A percentile compares a stretch with the other conserved stretches of the same genome.
These are phyloP conservation scores for Schizophyllum amplum DNA, from an alignment of 1,284 basidiomycete genomes.

Conservation along the genomic window DNA sequence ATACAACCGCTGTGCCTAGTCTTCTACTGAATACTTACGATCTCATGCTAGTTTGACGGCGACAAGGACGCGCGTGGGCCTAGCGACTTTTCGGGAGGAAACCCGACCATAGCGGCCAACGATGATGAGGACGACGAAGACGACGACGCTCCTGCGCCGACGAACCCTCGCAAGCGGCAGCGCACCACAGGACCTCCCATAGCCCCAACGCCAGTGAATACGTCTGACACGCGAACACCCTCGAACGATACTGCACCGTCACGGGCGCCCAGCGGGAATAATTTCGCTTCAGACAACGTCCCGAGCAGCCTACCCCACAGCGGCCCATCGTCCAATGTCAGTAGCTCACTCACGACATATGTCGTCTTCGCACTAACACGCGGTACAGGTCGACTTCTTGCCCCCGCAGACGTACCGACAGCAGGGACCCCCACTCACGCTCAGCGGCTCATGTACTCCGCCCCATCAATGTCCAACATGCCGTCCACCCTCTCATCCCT, in stretches of 20 bases:
- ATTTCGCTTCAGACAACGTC: neutral
- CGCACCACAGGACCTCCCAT: neutral
- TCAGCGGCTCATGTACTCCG: neutral
- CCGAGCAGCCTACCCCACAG: too few species aligned
- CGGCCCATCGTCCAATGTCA: neutral
- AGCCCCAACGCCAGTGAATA: neutral
- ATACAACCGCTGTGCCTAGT: neutral
- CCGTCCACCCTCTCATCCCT: neutral
- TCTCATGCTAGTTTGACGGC: conserved; percentile 36
- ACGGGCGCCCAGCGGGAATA: neutral
- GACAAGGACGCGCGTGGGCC: conserved; percentile 39
- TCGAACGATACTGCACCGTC: neutral
- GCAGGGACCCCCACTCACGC: neutral
- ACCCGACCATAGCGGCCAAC: conserved; percentile 20
- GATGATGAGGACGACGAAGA: conserved; percentile 32
- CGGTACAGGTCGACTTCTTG: neutral
- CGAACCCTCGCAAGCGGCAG: neutral
- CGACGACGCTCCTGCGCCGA: conserved; percentile 23
- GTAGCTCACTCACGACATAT: too few species aligned
- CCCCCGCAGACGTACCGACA: neutral
- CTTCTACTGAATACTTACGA: neutral
- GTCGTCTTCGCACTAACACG: too few species aligned
- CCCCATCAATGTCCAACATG: neutral
- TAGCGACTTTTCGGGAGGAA: conserved; percentile 28
- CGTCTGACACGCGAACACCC: neutral